Percentiles rank a stretch among this genome's conserved stretches.
Evolutionary conservation across 805 yeast genomes (phyloP).

Genomic region (Sungouiella thailandica): DNA sequence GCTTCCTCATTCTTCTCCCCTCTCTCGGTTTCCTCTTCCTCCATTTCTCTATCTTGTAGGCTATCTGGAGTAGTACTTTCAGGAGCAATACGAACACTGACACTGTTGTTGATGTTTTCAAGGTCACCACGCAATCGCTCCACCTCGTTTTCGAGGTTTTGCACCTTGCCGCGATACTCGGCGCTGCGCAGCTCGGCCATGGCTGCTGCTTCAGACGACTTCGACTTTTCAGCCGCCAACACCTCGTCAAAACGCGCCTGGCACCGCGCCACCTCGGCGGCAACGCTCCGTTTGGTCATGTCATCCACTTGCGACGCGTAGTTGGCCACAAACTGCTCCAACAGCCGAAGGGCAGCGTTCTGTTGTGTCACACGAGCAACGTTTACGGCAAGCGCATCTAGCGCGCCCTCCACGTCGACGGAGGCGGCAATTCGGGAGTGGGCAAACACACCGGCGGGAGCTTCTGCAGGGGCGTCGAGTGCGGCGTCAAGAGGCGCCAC

Average conservation of each 20-base stretch:
- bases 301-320: conserved; percentile 30
- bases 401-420: conserved; percentile 49
- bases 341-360: conserved; percentile 47
- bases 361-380: conserved; percentile 57
- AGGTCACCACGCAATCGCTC: conserved; percentile 4
- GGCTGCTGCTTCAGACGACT: no score
- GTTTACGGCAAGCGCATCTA: conserved; percentile 50
- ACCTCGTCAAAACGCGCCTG: conserved; percentile 4
- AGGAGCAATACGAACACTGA: no score
- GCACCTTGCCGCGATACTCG: conserved; percentile 7
- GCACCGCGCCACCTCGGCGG: conserved; percentile 6
- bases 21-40: background rate
- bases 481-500: conserved; percentile 47
- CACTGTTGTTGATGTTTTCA: background rate
- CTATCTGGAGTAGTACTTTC: no score
- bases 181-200: conserved; percentile 5
- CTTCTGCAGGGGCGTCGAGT: conserved; percentile 37
- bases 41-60: background rate
- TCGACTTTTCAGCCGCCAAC: conserved; percentile 7
- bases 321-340: conserved; percentile 49
- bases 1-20: no score
- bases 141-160: conserved; percentile 8
- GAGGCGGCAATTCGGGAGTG: conserved; percentile 58
- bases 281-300: conserved; percentile 6
- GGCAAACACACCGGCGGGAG: conserved; percentile 51